A percentile compares a stretch with the other conserved stretches of the same genome.
Conservation (phyloP, 106 monocot species). For the Dendrobium officinale region DNA sequence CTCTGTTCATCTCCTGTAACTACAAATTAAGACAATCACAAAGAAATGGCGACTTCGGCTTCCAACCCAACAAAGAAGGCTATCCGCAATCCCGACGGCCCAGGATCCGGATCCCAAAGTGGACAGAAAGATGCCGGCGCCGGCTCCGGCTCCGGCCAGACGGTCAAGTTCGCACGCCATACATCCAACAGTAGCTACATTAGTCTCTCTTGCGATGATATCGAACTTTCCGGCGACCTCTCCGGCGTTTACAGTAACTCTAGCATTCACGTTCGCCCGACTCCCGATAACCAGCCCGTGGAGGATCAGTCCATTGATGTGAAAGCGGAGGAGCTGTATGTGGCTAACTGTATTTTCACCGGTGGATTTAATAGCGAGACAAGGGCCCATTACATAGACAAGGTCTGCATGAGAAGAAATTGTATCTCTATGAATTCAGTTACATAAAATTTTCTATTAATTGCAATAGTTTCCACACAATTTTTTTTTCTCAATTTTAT, state of each 20-base stretch:
- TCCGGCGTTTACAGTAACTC: slow-evolving; percentile 36
- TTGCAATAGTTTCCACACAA: no score
- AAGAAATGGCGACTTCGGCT: not conserved
- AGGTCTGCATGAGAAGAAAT: not conserved
- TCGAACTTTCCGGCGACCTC: slow-evolving; percentile 23
- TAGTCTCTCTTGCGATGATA: slow-evolving; percentile 32
- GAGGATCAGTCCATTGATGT: slow-evolving; percentile 17
- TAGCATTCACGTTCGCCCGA: slow-evolving; percentile 31
- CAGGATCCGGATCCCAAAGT: slow-evolving; percentile 2
- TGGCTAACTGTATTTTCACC: slow-evolving; percentile 31
- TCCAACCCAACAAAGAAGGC: no score
- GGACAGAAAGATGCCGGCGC: not conserved
- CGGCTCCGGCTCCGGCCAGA: not conserved
- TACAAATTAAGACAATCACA: not conserved
- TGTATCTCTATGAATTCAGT: no score
- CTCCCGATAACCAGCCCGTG: slow-evolving; percentile 30
- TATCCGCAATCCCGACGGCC: not conserved
- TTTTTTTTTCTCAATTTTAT: no score
- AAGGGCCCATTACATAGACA: slow-evolving; percentile 29
- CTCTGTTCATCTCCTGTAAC: no score
- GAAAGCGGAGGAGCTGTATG: slow-evolving; percentile 34
- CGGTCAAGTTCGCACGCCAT: slow-evolving; percentile 49
- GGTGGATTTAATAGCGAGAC: slow-evolving; percentile 29
- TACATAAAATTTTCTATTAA: no score
- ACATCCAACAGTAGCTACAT: slow-evolving; percentile 48